Percentiles rank a stretch among this genome's conserved stretches.
Evolutionary conservation across 495 filamentous ascomycete species (phyloP).

Genomic region (Hypoxylon rickii): DNA sequence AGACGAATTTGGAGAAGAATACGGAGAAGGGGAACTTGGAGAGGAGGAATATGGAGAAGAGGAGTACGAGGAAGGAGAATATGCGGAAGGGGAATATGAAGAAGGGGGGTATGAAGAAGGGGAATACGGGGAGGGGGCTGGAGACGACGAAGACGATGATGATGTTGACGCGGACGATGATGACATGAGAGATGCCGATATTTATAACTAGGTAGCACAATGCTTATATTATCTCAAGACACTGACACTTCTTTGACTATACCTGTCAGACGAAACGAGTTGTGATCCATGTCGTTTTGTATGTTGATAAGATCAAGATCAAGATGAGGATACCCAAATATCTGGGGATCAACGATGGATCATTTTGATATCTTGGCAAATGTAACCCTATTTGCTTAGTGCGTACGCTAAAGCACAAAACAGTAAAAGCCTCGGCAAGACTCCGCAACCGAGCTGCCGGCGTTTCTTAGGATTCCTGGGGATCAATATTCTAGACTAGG

Average conservation of each 20-base stretch:
- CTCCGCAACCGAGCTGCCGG: conserved; percentile 4
- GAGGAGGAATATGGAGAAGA: conserved; percentile 13
- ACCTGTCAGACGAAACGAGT: no score
- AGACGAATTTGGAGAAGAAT: conserved; percentile 6
- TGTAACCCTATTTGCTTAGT: not conserved
- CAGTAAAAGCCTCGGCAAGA: conserved; percentile 26
- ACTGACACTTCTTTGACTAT: no score
- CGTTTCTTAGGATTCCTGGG: not conserved
- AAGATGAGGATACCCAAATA: no score
- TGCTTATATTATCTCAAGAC: not conserved
- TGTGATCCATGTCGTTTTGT: no score
- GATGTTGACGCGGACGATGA: conserved; percentile 4
- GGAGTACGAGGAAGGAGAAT: not conserved
- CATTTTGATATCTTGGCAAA: not conserved
- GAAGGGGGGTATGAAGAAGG: conserved; percentile 7
- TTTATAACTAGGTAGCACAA: conserved; percentile 5
- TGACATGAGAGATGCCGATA: not conserved
- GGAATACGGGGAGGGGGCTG: conserved; percentile 5
- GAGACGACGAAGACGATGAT: conserved; percentile 8
- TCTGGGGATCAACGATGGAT: no score
- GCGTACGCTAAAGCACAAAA: not conserved
- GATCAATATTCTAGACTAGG: no score
- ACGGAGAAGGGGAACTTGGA: conserved; percentile 5
- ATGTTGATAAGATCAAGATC: no score
- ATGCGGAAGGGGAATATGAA: conserved; percentile 3